Base-by-base conservation (phyloP, 1,139 yeast genomes). In the Starmera stellimalicola region DNA sequence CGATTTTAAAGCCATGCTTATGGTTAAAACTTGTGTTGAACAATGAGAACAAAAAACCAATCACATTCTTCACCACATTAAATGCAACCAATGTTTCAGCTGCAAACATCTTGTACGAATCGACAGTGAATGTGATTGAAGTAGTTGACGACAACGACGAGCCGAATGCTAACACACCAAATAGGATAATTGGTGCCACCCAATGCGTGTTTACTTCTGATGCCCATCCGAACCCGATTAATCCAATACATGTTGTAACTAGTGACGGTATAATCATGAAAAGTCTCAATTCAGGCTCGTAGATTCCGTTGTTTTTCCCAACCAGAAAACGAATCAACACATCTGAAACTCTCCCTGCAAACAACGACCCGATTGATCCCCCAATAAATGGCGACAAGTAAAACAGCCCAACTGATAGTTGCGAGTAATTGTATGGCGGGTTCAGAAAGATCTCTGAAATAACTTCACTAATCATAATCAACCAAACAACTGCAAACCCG, bases 161-260 rank as follows among this genome's bases (percentile, higher is more conserved):
- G 10, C 82, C 82, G 54, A 73, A 75, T 15, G 76, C 68, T 26
- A 74, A 54, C 29, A 71, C 55, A 1, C 76, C 79, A 43, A 74
- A 64, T 45, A 74, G 71, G 0, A 75, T 50, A 2, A 75, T 62
- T 1, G 80, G 80, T 1, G 69, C 79, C 38, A 70, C 60, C 81
- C 81, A 75, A n/a, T 56, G 49, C 47, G 73, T 74, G 16, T 60
- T 45, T 2, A 49, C 61, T 22, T 60, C 52, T 1, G 75, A 51
- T 3, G 77, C 60, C 80, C 80, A 74, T 3, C 82, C 82, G 47
- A 70, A 75, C 3, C 80, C 81, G 62, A 74, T 66, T 33, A 74
- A 55, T 2, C 81, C 82, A 30, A 69, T 60, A 27, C 70, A 51
- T 16, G 70, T 57, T 1, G 77, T 48, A 7, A 77, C 43, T 26